A percentile compares a stretch with the other conserved stretches of the same genome.
These are phyloP conservation scores for Fusarium sp. DNA, from an alignment of 2,329 filamentous ascomycete genomes.

Conservation along the genomic window DNA sequence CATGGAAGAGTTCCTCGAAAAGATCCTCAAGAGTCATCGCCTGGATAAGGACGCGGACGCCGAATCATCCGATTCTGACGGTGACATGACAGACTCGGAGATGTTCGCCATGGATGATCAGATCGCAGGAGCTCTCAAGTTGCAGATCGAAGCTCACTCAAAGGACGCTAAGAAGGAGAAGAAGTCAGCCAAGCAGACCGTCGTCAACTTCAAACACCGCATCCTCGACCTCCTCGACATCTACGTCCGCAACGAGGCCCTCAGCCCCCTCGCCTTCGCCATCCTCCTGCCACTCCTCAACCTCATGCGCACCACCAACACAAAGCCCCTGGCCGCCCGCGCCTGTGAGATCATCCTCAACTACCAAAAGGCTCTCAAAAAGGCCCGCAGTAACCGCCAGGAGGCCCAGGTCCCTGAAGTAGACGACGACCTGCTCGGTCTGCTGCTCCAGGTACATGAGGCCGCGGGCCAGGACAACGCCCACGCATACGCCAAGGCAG, in stretches of 20 bases:
- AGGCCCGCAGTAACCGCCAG: constrained; percentile 62
- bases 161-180: constrained; percentile 84
- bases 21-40: constrained; percentile 81
- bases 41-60: constrained; percentile 72
- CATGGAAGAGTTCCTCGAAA: constrained; percentile 82
- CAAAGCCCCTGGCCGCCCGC: constrained; percentile 82
- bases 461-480: constrained; percentile 76
- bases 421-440: constrained; percentile 67
- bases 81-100: constrained; percentile 94
- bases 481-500: constrained; percentile 81
- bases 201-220: constrained; percentile 95
- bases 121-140: constrained; percentile 87
- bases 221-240: constrained; percentile 90
- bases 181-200: constrained; percentile 88
- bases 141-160: constrained; percentile 74
- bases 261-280: constrained; percentile 76
- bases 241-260: constrained; percentile 85
- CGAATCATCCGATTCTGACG: constrained; percentile 73
- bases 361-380: constrained; percentile 79
- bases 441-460: constrained; percentile 78
- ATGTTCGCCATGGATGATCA: constrained; percentile 93
- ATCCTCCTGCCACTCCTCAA: constrained; percentile 83
- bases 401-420: constrained; percentile 56
- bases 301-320: constrained; percentile 82
- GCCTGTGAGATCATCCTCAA: constrained; percentile 80